These are phyloP conservation scores for Bolboschoenus planiculmis DNA, from an alignment of 176 grass and related monocot genomes.

Conservation along the genomic window DNA sequence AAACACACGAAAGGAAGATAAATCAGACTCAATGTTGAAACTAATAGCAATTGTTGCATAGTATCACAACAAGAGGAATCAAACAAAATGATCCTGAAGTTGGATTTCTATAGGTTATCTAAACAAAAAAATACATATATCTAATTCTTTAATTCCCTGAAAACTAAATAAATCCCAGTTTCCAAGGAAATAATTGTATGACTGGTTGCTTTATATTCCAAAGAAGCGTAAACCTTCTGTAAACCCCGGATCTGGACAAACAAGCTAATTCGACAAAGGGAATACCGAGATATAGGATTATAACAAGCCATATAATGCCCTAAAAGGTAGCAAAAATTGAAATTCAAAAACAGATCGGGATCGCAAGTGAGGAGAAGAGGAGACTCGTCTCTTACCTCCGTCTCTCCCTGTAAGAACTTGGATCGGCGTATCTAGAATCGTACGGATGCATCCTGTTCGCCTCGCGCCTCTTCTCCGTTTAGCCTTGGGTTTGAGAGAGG, in stretches of 20 bases:
- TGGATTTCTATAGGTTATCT: not conserved
- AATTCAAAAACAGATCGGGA: not conserved
- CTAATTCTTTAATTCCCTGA: not conserved
- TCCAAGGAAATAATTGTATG: not conserved
- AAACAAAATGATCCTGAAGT: not conserved
- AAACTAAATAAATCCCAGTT: not conserved
- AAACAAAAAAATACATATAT: not conserved
- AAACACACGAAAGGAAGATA: not conserved
- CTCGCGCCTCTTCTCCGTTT: not conserved
- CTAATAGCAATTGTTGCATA: not conserved
- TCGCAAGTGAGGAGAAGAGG: not conserved
- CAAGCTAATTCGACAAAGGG: conserved; percentile 15
- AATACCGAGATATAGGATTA: conserved; percentile 28
- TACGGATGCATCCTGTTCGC: conserved; percentile 74
- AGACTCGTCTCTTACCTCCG: conserved; percentile 44
- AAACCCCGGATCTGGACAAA: not conserved
- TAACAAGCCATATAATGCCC: not conserved
- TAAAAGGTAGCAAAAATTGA: not conserved
- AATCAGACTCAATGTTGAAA: not conserved
- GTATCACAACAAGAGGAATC: not conserved
- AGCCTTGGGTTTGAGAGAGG: not conserved
- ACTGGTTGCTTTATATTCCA: not conserved
- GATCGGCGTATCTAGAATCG: conserved; percentile 77
- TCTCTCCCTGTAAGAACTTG: conserved; percentile 81
- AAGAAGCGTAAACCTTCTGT: not conserved